These are phyloP conservation scores for Anastatica hierochuntica DNA, from an alignment of 345 rosid genomes.

Conservation along the genomic window DNA sequence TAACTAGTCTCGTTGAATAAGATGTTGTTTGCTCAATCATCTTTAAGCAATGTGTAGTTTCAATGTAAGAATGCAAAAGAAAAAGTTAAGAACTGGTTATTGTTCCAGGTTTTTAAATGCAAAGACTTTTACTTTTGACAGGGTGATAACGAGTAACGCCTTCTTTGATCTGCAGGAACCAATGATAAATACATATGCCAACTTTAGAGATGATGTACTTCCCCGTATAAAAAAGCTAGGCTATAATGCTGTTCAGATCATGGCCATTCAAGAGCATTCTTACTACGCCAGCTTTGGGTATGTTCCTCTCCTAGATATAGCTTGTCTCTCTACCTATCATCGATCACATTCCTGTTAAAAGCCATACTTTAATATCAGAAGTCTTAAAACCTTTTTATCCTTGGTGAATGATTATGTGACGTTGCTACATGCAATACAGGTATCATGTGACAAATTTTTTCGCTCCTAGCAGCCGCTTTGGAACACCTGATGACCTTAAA, in stretches of 20 bases:
- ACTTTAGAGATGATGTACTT: constrained; percentile 90
- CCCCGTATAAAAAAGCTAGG: constrained; percentile 93
- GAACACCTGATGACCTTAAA: constrained; percentile 95
- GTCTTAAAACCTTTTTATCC: constrained; percentile 7
- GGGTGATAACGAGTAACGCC: background rate
- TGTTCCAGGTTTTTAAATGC: background rate
- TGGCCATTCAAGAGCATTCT: constrained; percentile 98
- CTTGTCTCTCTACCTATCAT: background rate
- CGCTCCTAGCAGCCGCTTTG: constrained; percentile 96
- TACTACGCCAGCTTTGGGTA: constrained; percentile 99
- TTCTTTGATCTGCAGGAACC: constrained; percentile 58
- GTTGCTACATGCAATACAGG: constrained; percentile 42
- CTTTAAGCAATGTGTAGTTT: background rate
- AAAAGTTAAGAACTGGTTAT: background rate
- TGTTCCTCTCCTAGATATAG: constrained; percentile 6
- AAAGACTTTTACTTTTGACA: constrained; percentile 4
- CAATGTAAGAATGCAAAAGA: background rate
- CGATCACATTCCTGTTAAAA: background rate
- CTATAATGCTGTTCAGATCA: constrained; percentile 92
- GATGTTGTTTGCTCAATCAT: constrained; percentile 7
- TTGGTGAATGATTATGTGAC: constrained; percentile 10
- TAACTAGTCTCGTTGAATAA: background rate
- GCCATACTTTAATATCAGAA: no score
- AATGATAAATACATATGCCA: constrained; percentile 67
- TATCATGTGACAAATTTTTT: constrained; percentile 92